Conservation (phyloP, 441 rosid species). For the Cnidoscolus chayamansa region DNA sequence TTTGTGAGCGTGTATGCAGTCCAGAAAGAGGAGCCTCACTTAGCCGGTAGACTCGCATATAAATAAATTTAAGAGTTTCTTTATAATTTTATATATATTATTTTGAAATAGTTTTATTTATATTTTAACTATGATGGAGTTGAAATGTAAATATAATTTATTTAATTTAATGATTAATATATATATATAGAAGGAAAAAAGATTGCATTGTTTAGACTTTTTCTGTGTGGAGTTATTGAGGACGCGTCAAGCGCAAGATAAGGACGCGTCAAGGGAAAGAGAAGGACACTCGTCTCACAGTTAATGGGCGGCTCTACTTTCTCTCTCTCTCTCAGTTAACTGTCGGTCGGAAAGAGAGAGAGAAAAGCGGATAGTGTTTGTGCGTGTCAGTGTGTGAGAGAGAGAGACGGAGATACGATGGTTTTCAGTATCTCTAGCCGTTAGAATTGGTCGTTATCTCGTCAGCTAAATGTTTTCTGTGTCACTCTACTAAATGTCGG, state of each 20-base stretch:
- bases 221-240: not conserved
- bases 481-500: not conserved
- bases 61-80: too few species aligned
- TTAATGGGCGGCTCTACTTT: not conserved
- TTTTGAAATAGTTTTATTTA: too few species aligned
- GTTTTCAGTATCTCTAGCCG: conserved; percentile 12
- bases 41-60: not conserved
- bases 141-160: too few species aligned
- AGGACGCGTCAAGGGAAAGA: conserved; percentile 25
- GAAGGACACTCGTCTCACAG: conserved; percentile 20
- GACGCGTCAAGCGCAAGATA: conserved; percentile 28
- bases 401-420: conserved; percentile 16
- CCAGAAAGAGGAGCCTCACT: not conserved
- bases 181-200: not conserved
- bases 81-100: too few species aligned
- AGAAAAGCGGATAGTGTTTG: too few species aligned
- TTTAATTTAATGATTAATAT: not conserved
- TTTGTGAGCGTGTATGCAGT: not conserved
- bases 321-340: conserved; percentile 6
- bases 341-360: conserved; percentile 15
- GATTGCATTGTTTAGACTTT: too few species aligned
- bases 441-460: conserved; percentile 14
- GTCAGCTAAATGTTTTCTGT: not conserved
- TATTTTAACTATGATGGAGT: too few species aligned
- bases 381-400: not conserved